Evolutionary conservation across 164 flowering plant genomes (phyloP), one percentile per base, ranked within the genome.

Genomic region (Vitis riparia): DNA sequence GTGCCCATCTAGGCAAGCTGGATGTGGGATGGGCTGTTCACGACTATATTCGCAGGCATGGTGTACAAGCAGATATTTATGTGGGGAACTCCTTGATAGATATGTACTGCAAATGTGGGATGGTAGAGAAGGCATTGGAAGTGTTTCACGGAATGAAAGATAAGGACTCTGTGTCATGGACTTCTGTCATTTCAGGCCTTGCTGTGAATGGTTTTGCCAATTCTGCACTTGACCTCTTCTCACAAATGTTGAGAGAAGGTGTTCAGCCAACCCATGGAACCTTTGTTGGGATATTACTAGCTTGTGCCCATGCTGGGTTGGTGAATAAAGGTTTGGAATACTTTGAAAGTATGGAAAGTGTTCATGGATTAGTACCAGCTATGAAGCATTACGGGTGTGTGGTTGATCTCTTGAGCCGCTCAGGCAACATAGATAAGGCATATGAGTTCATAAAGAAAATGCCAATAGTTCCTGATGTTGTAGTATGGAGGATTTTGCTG

Each of bases 61-160:
- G 65, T 48, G 52, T 86, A 15, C 81, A 78, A 75, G 68, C 67
- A 13, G 93, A 86, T 77, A 60, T 88, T 62, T 80, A 80, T 72
- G 83, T 92, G 14, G 86, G 84, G 58, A 92, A 88, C 63, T 62
- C 94, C 62, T 73, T 92, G 57, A 84, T 90, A 44, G 90, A 92
- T 68, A 85, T 92, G 97, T 89, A 90, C 64, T 87, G 84, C 78
- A 92, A 92, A 77, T 92, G 93, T 65, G 97, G 92, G 53, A 72
- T 67, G 47, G 80, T 75, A 29, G 71, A 78, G 59, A 81, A 76
- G 73, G 92, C 93, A 49, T 12, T 83, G 58, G 69, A 76, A 66
- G 88, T 92, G 9, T 92, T 92, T 69, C 66, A 64, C 55, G 76
- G 78, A 51, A 87, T 89, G 88, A 74, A 67, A 70, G 76, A 67